phyloP scores from a whole-genome alignment of 305 asterid genomes.

The Stenogyne calaminthoides region DNA sequence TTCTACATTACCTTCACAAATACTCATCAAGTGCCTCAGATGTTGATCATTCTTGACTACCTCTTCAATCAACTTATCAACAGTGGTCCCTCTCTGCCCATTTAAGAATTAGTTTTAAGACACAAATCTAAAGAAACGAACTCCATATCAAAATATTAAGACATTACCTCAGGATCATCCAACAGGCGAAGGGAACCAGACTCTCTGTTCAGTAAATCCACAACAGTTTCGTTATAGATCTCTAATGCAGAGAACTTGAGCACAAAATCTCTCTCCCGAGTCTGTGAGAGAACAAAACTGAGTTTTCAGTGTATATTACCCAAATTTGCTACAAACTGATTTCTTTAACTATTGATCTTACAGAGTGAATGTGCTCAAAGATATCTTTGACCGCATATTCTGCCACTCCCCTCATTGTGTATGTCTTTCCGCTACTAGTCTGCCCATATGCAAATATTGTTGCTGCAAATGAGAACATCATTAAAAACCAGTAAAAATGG shows the following conservation, averaged over 20 bases:
- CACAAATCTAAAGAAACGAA: conserved; percentile 9
- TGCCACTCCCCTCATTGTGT: conserved; percentile 92
- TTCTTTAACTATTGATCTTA: conserved; percentile 37
- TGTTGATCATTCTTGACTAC: conserved; percentile 70
- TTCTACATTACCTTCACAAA: conserved; percentile 72
- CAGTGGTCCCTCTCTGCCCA: conserved; percentile 87
- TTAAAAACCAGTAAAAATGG: background rate
- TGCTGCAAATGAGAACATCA: conserved; percentile 52
- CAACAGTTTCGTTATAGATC: conserved; percentile 93
- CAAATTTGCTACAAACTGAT: conserved; percentile 7
- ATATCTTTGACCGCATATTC: conserved; percentile 86
- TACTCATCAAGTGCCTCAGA: conserved; percentile 65
- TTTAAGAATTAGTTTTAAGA: conserved; percentile 14
- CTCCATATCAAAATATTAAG: conserved; percentile 6
- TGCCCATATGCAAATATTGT: conserved; percentile 96
- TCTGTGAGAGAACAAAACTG: conserved; percentile 45
- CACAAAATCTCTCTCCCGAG: conserved; percentile 73
- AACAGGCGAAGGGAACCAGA: conserved; percentile 81
- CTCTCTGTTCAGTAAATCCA: conserved; percentile 84
- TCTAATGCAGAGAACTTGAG: conserved; percentile 93
- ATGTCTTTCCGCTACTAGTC: conserved; percentile 96
- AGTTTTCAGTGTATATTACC: conserved; percentile 20
- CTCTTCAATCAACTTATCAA: conserved; percentile 86
- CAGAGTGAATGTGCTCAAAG: conserved; percentile 65
- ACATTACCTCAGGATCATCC: conserved; percentile 91